Evolutionary conservation across 768 basidiomycete genomes (phyloP), one percentile per base, ranked within the genome.

Genomic region (Phlebiopsis gigantea): DNA sequence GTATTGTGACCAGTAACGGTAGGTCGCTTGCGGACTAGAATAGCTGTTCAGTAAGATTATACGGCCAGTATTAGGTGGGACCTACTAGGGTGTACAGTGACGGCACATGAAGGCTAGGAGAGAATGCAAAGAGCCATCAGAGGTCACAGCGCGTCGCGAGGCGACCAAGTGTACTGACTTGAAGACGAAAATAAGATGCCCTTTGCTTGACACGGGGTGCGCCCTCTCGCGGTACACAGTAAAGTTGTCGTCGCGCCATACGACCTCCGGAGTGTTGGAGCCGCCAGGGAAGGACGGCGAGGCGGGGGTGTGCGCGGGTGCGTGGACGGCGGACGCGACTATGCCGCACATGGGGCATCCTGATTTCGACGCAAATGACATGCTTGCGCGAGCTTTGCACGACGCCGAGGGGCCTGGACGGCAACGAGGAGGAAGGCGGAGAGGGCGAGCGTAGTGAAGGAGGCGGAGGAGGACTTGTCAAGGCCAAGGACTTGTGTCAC

Each of bases 311-410:
- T 54, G 28, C 5, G 56, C 9, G 48, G 75, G 75, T 24, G 73
- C 68, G 47, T 76, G 77, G 12, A 73, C 69, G 10, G 85, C 81
- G 22, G 78, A 72, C 21, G 84, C 71, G 52, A 89, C 84, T 26
- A 88, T 87, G 67, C 86, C 72, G 71, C 88, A 90, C 79, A 90
- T 79, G 12, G 88, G 86, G 68, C 88, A 90, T 55, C 88, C 88
- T 22, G 81, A 72, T 62, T 81, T 85, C 5, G 85, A 74, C 22
- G 81, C 69, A 62, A 84, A 90, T 17, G 77, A 69, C 76, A 83
- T 80, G 57, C 12, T 46, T 29, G 14, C 26, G 17, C 24, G 15
- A 9, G 8, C n/a, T 49, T 19, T 21, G 9, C 24, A 19, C 47
- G 9, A 17, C 17, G 55, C 12, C 29, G 43, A 34, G 46, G 29